These are phyloP conservation scores for Aspergillus bridgeri DNA, from an alignment of 495 filamentous ascomycete genomes.

Conservation along the genomic window DNA sequence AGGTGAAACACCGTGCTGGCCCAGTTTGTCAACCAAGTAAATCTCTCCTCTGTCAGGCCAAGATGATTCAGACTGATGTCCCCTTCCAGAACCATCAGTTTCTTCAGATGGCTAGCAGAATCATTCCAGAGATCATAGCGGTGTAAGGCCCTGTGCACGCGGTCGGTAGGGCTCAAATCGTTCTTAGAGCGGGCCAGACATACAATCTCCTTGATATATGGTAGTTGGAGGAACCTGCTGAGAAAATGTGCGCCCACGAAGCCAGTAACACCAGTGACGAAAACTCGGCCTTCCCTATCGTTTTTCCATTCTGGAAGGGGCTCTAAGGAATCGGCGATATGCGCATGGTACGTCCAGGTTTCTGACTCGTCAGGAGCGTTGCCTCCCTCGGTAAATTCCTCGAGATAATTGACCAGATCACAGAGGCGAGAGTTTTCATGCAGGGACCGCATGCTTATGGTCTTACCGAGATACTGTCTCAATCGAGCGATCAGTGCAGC, in stretches of 20 bases:
- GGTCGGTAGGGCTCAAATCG: background rate
- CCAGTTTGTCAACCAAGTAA: constrained; percentile 8
- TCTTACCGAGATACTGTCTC: background rate
- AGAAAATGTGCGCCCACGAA: constrained; percentile 7
- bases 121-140: constrained; percentile 10
- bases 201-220: constrained; percentile 10
- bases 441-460: background rate
- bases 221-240: background rate
- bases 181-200: constrained; percentile 11
- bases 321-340: background rate
- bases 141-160: constrained; percentile 3
- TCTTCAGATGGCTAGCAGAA: background rate
- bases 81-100: constrained; percentile 14
- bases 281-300: background rate
- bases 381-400: background rate
- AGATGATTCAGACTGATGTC: constrained; percentile 8
- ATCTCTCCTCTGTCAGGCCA: constrained; percentile 1
- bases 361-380: background rate
- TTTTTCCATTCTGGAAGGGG: constrained; percentile 1
- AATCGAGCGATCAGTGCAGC: background rate
- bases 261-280: background rate
- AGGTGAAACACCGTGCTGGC: constrained; percentile 16
- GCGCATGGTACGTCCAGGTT: background rate
- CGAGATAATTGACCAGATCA: background rate
- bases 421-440: background rate